Conservation (phyloP, 345 rosid species). For the Gossypium thurberi region DNA sequence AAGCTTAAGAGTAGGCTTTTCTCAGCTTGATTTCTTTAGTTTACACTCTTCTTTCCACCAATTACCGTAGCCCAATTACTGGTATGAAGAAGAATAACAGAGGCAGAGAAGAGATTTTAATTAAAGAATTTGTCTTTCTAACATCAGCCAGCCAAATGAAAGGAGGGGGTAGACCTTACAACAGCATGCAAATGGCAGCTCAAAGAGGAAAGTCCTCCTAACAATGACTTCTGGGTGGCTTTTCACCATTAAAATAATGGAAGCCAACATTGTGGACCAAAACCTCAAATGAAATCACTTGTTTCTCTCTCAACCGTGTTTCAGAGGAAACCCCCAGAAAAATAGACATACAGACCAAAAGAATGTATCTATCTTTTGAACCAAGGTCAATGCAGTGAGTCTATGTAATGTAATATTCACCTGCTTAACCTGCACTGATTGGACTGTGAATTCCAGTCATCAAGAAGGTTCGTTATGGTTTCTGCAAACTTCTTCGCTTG, state of each 20-base stretch:
- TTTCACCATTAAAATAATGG: not conserved
- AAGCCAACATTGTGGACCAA: constrained; percentile 4
- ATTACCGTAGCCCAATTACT: not conserved
- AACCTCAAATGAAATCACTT: constrained; percentile 17
- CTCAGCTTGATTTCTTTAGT: not conserved
- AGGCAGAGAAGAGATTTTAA: constrained; percentile 17
- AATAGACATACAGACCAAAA: constrained; percentile 32
- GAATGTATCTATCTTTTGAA: constrained; percentile 25
- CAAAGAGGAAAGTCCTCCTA: constrained; percentile 15
- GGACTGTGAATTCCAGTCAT: constrained; percentile 54
- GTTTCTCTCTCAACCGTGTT: constrained; percentile 14
- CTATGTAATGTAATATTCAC: constrained; percentile 9
- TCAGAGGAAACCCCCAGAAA: constrained; percentile 18
- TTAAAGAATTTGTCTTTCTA: constrained; percentile 22
- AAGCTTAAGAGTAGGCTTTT: not conserved
- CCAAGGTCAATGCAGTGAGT: constrained; percentile 18
- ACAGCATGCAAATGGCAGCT: constrained; percentile 24
- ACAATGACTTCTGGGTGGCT: constrained; percentile 2
- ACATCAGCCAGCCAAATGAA: constrained; percentile 8
- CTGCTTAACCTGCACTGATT: constrained; percentile 81
- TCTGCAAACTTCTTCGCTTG: constrained; percentile 64
- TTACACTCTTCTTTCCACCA: not conserved
- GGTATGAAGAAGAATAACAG: not conserved
- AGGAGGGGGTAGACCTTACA: constrained; percentile 16
- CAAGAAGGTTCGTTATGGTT: constrained; percentile 58